Evolutionary conservation across 1,284 basidiomycete species (phyloP).

Genomic region (Malassezia japonica): DNA sequence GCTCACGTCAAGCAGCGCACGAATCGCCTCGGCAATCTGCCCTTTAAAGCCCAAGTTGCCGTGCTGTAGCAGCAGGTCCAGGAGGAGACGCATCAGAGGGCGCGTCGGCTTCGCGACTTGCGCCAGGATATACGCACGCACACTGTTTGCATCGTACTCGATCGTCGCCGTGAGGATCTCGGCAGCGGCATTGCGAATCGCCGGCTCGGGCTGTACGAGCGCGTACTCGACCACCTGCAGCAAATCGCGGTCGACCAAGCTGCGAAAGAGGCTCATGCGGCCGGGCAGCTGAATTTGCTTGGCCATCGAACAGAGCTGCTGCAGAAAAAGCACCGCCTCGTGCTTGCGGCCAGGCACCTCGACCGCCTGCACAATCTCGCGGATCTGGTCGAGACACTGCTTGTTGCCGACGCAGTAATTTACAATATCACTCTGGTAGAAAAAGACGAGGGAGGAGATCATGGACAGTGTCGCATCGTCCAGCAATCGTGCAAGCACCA

Average conservation of each 20-base stretch:
- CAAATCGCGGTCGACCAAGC: constrained; percentile 76
- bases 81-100: constrained; percentile 41
- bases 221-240: constrained; percentile 77
- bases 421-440: constrained; percentile 98
- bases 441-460: constrained; percentile 92
- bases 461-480: constrained; percentile 97
- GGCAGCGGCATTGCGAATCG: constrained; percentile 68
- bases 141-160: constrained; percentile 82
- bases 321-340: constrained; percentile 60
- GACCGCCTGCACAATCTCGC: constrained; percentile 52
- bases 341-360: constrained; percentile 17
- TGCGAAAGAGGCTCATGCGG: constrained; percentile 77
- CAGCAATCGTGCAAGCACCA: constrained; percentile 82
- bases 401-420: constrained; percentile 72
- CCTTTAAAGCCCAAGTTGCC: constrained; percentile 78
- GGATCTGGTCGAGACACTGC: constrained; percentile 66
- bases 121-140: constrained; percentile 65
- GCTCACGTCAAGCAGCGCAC: constrained; percentile 64
- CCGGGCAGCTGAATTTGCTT: constrained; percentile 87
- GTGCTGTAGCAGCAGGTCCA: constrained; percentile 61
- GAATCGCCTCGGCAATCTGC: constrained; percentile 80
- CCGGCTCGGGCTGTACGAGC: constrained; percentile 52
- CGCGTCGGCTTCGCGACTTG: neutral
- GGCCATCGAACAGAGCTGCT: constrained; percentile 87
- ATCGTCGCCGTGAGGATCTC: constrained; percentile 78